Evolutionary conservation across 768 basidiomycete genomes (phyloP).

Genomic region (Tulasnella sp.): DNA sequence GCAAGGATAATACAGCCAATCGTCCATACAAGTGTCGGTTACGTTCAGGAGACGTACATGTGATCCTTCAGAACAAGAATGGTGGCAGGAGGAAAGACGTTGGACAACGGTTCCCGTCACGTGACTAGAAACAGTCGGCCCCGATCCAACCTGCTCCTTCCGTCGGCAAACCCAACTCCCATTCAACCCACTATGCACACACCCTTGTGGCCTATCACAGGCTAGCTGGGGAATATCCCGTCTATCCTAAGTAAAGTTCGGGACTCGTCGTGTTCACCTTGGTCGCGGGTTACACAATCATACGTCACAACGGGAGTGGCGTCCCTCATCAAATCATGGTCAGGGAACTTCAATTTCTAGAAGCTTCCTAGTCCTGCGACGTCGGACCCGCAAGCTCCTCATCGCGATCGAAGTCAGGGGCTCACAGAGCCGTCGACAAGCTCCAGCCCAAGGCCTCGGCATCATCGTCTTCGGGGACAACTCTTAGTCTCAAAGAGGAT

Average conservation of each 20-base stretch:
- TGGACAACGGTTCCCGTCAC: too few species aligned
- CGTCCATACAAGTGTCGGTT: too few species aligned
- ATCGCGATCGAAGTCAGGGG: conserved; percentile 51
- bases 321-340: conserved; percentile 42
- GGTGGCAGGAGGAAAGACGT: too few species aligned
- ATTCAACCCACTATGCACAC: too few species aligned
- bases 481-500: conserved; percentile 87
- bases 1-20: too few species aligned
- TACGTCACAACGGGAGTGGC: conserved; percentile 28
- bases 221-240: conserved; percentile 95
- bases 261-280: conserved; percentile 87
- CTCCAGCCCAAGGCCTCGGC: conserved; percentile 46
- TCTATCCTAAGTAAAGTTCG: conserved; percentile 69
- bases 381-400: conserved; percentile 62
- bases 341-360: conserved; percentile 81
- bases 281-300: conserved; percentile 81
- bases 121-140: too few species aligned
- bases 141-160: too few species aligned
- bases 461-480: conserved; percentile 86
- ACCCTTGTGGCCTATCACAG: too few species aligned
- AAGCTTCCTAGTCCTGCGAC: conserved; percentile 63
- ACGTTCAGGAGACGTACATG: too few species aligned
- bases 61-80: too few species aligned
- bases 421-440: conserved; percentile 30
- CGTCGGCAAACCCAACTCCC: too few species aligned